Base-by-base conservation (phyloP, 257 asterid species). In the Lycium ferocissimum region DNA sequence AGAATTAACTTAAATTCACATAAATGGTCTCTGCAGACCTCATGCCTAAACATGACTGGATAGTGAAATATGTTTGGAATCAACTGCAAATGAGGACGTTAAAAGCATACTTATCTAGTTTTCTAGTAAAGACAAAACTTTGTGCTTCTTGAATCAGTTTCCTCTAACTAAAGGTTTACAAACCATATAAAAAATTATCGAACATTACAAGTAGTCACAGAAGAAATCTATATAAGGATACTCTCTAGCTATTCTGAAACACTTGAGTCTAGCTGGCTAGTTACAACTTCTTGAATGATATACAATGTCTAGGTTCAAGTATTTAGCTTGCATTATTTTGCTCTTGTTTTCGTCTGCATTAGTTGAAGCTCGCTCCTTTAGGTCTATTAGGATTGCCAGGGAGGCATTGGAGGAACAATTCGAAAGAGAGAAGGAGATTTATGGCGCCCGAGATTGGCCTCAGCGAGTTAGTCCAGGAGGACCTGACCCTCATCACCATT, bases 401-500 rank as follows among this genome's bases (percentile, higher is more conserved):
- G 89, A 85, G 54, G 90, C 89, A 1, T 59, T 90, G 82, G 94
- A 88, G 88, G 91, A 83, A 81, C 85, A 82, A 15, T 87, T 90
- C 38, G 79, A 57, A 83, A 88, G 49, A 78, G 86, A 58, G 61
- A 89, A 40, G 87, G 53, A 9, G 82, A 82, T 65, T 12, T 83
- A 47, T 38, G 83, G 49, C 59, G 5, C 53, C 13, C 15, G 59
- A 4, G 89, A 83, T 11, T 75, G 91, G 92, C 94, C 95, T 4
- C 90, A 86, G 38, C 90, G 97, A 54, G 80, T 71, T 57, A 80
- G 85, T 82, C 98, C 98, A 0, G 93, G 91, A 45, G 98, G 98
- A 51, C 98, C 98, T 14, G 97, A 94, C 83, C 92, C 93, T n/a
- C 95, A 91, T 83, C 97, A 93, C 86, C 98, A 94, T 69, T 87